These are phyloP conservation scores for Nicotiana undulata DNA, from an alignment of 257 asterid species.

Conservation along the genomic window DNA sequence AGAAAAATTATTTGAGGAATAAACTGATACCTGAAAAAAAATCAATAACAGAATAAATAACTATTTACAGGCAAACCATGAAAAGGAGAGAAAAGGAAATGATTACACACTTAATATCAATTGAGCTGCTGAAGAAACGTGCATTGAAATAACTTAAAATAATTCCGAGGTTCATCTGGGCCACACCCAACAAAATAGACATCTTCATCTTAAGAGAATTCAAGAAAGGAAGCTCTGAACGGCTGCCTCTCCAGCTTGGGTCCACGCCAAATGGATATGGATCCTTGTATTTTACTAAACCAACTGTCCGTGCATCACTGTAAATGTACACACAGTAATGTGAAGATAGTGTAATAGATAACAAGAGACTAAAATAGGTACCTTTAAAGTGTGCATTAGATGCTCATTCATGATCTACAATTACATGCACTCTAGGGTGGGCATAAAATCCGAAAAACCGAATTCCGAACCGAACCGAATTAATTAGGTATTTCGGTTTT, in stretches of 20 bases:
- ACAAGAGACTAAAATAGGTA: neutral
- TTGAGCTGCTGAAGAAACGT: conserved; percentile 10
- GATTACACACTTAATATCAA: conserved; percentile 14
- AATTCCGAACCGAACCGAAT: no score
- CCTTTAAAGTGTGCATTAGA: neutral
- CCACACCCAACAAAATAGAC: conserved; percentile 17
- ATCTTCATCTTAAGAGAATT: conserved; percentile 20
- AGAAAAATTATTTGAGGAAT: conserved; percentile 86
- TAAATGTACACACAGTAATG: conserved; percentile 1
- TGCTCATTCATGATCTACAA: neutral
- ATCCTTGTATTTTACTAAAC: conserved; percentile 9
- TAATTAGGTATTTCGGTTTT: no score
- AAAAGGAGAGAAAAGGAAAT: conserved; percentile 3
- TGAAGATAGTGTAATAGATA: neutral
- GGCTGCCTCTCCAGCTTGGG: conserved; percentile 19
- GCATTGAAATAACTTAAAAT: conserved; percentile 15
- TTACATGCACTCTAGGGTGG: no score
- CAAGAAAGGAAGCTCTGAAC: conserved; percentile 19
- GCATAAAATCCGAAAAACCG: no score
- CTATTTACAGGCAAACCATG: conserved; percentile 3
- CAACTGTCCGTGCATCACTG: conserved; percentile 16
- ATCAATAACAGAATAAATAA: conserved; percentile 19
- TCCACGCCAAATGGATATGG: conserved; percentile 20
- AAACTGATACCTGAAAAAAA: conserved; percentile 70
- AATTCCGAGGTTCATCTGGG: conserved; percentile 18